These are phyloP conservation scores for Scheffersomyces segobiensis DNA, from an alignment of 1,139 yeast genomes.

Conservation along the genomic window DNA sequence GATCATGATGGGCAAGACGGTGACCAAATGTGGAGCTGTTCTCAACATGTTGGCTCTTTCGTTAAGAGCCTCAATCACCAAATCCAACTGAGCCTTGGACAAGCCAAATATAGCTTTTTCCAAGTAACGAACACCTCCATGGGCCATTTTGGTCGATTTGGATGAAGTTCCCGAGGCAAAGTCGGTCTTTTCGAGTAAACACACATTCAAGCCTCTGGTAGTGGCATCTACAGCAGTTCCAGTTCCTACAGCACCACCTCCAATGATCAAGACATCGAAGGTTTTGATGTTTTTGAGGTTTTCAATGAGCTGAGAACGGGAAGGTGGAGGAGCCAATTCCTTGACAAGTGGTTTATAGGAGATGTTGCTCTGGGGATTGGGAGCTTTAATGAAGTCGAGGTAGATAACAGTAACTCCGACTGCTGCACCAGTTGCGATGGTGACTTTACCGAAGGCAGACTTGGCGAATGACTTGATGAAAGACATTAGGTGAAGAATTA, in stretches of 20 bases:
- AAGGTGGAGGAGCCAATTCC: slow-evolving; percentile 34
- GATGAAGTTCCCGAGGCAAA: slow-evolving; percentile 93
- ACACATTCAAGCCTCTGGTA: slow-evolving; percentile 86
- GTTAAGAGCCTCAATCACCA: slow-evolving; percentile 90
- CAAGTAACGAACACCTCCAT: slow-evolving; percentile 94
- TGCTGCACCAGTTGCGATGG: slow-evolving; percentile 33
- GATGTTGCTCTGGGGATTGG: slow-evolving; percentile 30
- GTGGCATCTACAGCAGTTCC: slow-evolving; percentile 94
- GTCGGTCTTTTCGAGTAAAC: slow-evolving; percentile 82
- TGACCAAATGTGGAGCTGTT: slow-evolving; percentile 90
- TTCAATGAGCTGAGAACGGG: slow-evolving; percentile 34
- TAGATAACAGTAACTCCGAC: slow-evolving; percentile 40
- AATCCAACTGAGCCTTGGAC: slow-evolving; percentile 86
- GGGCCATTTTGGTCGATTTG: slow-evolving; percentile 95
- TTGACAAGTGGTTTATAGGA: slow-evolving; percentile 41
- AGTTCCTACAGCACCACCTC: slow-evolving; percentile 96
- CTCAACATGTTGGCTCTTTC: slow-evolving; percentile 88
- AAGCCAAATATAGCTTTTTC: slow-evolving; percentile 93
- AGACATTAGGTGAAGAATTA: slow-evolving; percentile 2
- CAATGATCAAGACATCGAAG: slow-evolving; percentile 81
- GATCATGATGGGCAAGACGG: slow-evolving; percentile 88
- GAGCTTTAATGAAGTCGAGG: slow-evolving; percentile 43
- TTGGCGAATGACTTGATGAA: slow-evolving; percentile 7
- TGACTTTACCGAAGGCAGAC: slow-evolving; percentile 31
- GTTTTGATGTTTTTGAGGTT: slow-evolving; percentile 41